Evolutionary conservation across 768 basidiomycete species (phyloP), one percentile per base, ranked within the genome.

Genomic region (Mycena metata): DNA sequence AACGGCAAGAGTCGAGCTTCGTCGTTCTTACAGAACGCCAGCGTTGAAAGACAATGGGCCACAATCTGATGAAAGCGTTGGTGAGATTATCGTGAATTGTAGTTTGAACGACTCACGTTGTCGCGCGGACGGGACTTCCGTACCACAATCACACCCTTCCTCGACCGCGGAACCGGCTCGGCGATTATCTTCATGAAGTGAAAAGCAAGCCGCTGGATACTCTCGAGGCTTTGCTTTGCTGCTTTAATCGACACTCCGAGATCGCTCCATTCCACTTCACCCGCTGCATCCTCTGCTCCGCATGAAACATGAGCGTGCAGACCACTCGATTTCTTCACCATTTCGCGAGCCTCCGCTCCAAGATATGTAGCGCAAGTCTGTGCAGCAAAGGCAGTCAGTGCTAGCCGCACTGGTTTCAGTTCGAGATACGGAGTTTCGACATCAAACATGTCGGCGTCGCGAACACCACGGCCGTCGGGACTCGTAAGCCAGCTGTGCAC

Each of bases 401-500:
- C 41, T 41, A 23, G 2, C 5, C 56, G 56, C 24, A 57, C 56
- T 12, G 39, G 56, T 43, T 43, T 42, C 3, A 57, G 42, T n/a
- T 42, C n/a, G 1, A 3, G 39, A n/a, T 43, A 43, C 19, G 36
- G 56, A 1, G 41, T 43, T 1, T 41, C 56, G 10, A 26, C 11
- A n/a, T n/a, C n/a, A n/a, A n/a, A n/a, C n/a, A n/a, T n/a, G n/a
- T n/a, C n/a, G n/a, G n/a, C n/a, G n/a, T n/a, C n/a, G n/a, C n/a
- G n/a, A n/a, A n/a, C n/a, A n/a, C n/a, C n/a, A n/a, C 56, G 56
- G n/a, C 56, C 56, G 23, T 57, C 39, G 3, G 56, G 56, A 26
- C 30, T 42, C 2, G 56, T 57, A 8, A 57, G 56, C 56, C 56
- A 57, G 11, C 39, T 43, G 1, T 42, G 39, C 2, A 57, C 8